phyloP scores from a whole-genome alignment of 768 basidiomycete genomes.

The Boletus subparvulus region DNA sequence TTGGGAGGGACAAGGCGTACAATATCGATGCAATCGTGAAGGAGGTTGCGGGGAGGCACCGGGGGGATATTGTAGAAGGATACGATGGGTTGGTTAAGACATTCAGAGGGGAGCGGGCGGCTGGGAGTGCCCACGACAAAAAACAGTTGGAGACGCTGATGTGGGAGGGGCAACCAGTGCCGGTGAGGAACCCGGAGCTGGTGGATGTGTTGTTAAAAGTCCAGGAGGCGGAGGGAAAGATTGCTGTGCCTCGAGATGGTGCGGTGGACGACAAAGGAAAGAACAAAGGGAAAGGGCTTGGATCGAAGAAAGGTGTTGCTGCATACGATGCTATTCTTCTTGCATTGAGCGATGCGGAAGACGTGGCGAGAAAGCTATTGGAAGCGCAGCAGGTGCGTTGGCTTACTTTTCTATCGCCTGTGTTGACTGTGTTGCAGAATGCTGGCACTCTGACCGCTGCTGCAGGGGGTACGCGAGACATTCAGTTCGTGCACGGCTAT shows the following conservation, averaged over 20 bases:
- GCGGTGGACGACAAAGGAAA: constrained; percentile 27
- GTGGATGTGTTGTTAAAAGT: constrained; percentile 84
- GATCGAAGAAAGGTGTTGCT: constrained; percentile 74
- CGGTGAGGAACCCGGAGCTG: constrained; percentile 86
- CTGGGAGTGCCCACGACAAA: constrained; percentile 40
- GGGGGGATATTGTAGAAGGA: constrained; percentile 60
- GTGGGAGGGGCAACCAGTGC: constrained; percentile 85
- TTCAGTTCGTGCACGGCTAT: constrained; percentile 83
- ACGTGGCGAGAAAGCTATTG: constrained; percentile 71
- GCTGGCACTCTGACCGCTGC: constrained; percentile 41
- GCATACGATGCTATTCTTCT: constrained; percentile 85
- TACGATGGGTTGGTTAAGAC: constrained; percentile 54
- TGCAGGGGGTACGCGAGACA: constrained; percentile 58
- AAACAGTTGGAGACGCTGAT: constrained; percentile 57
- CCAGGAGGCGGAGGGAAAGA: constrained; percentile 68
- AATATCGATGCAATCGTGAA: constrained; percentile 74
- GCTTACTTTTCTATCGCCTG: not conserved
- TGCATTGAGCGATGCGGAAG: constrained; percentile 88
- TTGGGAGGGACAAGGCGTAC: constrained; percentile 76
- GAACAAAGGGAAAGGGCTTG: constrained; percentile 39
- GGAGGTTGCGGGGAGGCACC: constrained; percentile 57
- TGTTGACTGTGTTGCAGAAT: constrained; percentile 32
- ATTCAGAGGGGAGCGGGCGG: constrained; percentile 45
- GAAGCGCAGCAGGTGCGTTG: constrained; percentile 78
- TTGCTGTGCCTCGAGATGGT: constrained; percentile 43